These are phyloP conservation scores for Aurinia saxatilis DNA, from an alignment of 345 rosid species.

Conservation along the genomic window DNA sequence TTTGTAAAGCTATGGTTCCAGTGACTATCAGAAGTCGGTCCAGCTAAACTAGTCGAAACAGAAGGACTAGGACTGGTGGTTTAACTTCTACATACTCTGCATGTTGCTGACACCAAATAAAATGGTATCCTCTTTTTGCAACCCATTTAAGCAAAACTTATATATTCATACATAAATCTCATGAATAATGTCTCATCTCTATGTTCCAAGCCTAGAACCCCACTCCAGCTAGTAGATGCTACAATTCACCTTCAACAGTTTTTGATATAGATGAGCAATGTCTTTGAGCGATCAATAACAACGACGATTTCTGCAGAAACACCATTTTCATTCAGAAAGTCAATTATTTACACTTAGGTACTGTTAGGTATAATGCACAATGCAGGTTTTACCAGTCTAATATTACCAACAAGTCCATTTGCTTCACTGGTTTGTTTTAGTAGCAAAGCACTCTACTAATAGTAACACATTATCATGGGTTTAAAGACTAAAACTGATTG, in stretches of 20 bases:
- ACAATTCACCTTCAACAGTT: constrained; percentile 12
- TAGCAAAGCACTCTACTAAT: constrained; percentile 16
- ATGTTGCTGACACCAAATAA: no score
- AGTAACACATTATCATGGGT: background rate
- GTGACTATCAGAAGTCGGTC: no score
- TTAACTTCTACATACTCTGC: no score
- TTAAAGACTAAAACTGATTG: background rate
- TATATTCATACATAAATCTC: background rate
- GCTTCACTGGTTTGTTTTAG: background rate
- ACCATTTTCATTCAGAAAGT: background rate
- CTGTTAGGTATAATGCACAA: background rate
- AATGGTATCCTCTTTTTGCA: background rate
- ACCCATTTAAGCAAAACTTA: background rate
- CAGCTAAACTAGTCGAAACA: no score
- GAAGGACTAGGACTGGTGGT: no score
- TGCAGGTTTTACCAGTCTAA: background rate
- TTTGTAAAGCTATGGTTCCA: no score
- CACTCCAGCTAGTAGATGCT: constrained; percentile 11
- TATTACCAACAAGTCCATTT: constrained; percentile 1
- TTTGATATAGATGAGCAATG: constrained; percentile 27
- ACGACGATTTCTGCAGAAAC: constrained; percentile 50
- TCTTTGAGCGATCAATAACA: constrained; percentile 54
- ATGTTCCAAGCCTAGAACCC: constrained; percentile 1
- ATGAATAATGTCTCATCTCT: constrained; percentile 5
- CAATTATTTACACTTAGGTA: background rate